Conservation (phyloP, 306 rosid species). For the Gynostemma pentaphyllum region DNA sequence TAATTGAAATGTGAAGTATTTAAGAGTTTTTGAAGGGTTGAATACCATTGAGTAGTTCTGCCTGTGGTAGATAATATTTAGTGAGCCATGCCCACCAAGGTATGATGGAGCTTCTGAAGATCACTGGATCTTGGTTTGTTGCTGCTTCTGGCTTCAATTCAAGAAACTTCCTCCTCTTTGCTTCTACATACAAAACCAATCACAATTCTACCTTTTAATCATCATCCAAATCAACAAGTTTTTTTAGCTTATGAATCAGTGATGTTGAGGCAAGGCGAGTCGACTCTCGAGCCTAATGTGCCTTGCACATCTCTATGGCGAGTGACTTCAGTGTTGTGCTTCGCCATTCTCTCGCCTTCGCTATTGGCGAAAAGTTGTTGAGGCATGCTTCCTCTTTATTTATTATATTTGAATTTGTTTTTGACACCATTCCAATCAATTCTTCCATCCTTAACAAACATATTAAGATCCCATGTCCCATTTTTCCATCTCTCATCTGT, state of each 20-base stretch:
- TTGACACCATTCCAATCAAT: slow-evolving; percentile 34
- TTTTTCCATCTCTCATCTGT: slow-evolving; percentile 33
- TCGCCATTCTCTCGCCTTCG: no score
- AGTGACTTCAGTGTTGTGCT: no score
- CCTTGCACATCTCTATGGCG: no score
- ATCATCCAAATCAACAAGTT: no score
- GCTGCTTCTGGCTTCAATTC: slow-evolving; percentile 27
- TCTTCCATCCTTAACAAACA: slow-evolving; percentile 29
- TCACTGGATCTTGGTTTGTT: slow-evolving; percentile 22
- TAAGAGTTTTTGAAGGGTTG: no score
- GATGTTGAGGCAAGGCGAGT: no score
- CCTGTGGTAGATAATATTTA: slow-evolving; percentile 23
- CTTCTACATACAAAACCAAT: slow-evolving; percentile 15
- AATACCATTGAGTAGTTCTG: slow-evolving; percentile 28
- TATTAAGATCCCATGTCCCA: slow-evolving; percentile 37
- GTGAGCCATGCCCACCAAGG: slow-evolving; percentile 44
- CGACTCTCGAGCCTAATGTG: no score
- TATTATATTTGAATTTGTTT: no score
- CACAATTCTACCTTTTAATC: neutral
- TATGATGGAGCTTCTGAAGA: slow-evolving; percentile 24
- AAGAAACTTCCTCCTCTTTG: slow-evolving; percentile 36
- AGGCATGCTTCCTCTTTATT: no score
- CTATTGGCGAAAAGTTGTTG: no score
- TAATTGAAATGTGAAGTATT: no score
- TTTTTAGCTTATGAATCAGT: no score